These are phyloP conservation scores for Ganoderma lingzhi DNA, from an alignment of 1,284 basidiomycete genomes.

Conservation along the genomic window DNA sequence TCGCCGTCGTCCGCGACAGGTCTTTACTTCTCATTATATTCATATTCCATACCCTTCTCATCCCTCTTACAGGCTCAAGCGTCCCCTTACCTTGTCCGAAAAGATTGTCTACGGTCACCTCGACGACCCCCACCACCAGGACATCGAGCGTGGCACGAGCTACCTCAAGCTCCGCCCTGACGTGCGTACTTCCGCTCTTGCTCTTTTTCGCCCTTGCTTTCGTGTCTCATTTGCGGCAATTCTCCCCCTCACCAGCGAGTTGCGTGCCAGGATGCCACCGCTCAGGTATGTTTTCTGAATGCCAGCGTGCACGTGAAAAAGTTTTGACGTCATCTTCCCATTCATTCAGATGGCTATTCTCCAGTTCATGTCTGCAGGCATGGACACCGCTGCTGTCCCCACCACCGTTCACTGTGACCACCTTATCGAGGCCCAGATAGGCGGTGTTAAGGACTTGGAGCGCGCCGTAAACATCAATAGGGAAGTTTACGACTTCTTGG, in stretches of 20 bases:
- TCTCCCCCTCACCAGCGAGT: conserved; percentile 75
- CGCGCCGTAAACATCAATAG: conserved; percentile 96
- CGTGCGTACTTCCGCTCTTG: conserved; percentile 58
- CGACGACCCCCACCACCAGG: conserved; percentile 91
- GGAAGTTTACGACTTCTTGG: conserved; percentile 99
- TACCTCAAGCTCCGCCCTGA: conserved; percentile 97
- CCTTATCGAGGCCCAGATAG: conserved; percentile 97
- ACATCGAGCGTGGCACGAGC: conserved; percentile 87
- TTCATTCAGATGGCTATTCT: conserved; percentile 92
- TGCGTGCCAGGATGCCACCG: conserved; percentile 99
- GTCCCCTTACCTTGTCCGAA: conserved; percentile 95
- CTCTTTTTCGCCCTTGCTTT: conserved; percentile 7
- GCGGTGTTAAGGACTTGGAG: conserved; percentile 92
- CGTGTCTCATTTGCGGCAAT: conserved; percentile 14
- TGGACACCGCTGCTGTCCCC: conserved; percentile 97
- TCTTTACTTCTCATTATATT: conserved; percentile 49
- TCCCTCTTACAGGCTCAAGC: conserved; percentile 71
- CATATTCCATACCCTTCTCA: background rate
- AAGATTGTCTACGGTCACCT: conserved; percentile 99
- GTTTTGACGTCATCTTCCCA: conserved; percentile 36
- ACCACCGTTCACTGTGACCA: conserved; percentile 99
- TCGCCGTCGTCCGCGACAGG: conserved; percentile 84
- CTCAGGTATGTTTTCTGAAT: conserved; percentile 59
- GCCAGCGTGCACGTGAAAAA: conserved; percentile 18
- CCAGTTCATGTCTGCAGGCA: conserved; percentile 99